phyloP scores from a whole-genome alignment of 345 rosid genomes.

The Corchorus capsularis region DNA sequence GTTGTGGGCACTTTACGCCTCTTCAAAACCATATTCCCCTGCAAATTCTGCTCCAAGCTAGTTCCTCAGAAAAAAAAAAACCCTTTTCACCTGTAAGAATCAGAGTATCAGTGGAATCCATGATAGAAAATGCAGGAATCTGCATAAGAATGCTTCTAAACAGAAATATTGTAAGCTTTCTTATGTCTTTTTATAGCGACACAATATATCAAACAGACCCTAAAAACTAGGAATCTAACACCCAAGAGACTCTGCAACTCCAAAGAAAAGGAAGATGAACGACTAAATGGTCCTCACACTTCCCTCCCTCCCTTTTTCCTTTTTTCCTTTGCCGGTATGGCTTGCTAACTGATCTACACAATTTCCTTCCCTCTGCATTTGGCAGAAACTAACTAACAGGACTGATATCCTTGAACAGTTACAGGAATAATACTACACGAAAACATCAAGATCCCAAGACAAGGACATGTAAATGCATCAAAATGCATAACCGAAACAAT shows the following conservation, averaged over 20 bases:
- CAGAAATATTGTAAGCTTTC: background rate
- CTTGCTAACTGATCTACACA: background rate
- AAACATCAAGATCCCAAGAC: background rate
- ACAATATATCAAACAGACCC: background rate
- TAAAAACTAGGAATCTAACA: background rate
- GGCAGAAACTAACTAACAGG: background rate
- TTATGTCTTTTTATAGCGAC: background rate
- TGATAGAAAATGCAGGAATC: background rate
- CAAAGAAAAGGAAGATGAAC: background rate
- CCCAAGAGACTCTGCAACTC: background rate
- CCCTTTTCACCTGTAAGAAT: slow-evolving; percentile 30
- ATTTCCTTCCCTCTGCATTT: background rate
- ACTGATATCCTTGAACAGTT: background rate
- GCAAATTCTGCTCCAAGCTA: slow-evolving; percentile 2
- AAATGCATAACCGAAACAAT: background rate
- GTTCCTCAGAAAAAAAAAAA: background rate
- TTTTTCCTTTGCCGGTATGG: background rate
- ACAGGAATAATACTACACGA: background rate
- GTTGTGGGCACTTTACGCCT: slow-evolving; percentile 30
- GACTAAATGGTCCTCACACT: background rate
- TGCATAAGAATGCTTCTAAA: background rate
- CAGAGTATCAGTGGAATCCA: background rate
- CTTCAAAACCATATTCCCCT: slow-evolving; percentile 27
- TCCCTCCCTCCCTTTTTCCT: background rate
- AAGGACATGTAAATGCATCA: background rate